These are phyloP conservation scores for Madurella mycetomatis DNA, from an alignment of 2,329 filamentous ascomycete species.

Conservation along the genomic window DNA sequence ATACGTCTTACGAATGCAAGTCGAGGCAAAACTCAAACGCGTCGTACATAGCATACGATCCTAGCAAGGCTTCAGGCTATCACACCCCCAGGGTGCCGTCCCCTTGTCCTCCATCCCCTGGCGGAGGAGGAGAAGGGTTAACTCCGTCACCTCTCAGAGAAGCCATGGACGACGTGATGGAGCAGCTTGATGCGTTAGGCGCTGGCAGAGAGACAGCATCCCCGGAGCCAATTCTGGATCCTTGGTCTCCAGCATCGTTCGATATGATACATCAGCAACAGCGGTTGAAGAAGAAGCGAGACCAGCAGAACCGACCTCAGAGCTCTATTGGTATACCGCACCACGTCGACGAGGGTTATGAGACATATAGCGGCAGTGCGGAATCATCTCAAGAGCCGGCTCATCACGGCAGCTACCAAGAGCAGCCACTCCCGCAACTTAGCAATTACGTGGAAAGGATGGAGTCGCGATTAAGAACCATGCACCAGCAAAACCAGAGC, in stretches of 20 bases:
- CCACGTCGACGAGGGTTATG: constrained; percentile 55
- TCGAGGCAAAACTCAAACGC: constrained; percentile 27
- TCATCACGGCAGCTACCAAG: constrained; percentile 37
- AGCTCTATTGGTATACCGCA: constrained; percentile 69
- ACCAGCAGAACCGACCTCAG: constrained; percentile 50
- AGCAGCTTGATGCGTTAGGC: constrained; percentile 83
- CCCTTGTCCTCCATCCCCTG: constrained; percentile 63
- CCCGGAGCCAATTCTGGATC: constrained; percentile 57
- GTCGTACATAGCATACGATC: constrained; percentile 29
- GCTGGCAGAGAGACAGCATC: constrained; percentile 49
- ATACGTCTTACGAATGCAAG: constrained; percentile 27
- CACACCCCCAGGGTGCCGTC: constrained; percentile 57
- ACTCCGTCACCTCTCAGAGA: constrained; percentile 90
- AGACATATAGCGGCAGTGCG: constrained; percentile 50
- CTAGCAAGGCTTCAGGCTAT: constrained; percentile 37
- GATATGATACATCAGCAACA: constrained; percentile 48
- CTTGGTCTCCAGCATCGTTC: constrained; percentile 91
- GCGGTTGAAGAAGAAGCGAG: constrained; percentile 34
- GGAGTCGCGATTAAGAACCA: constrained; percentile 72
- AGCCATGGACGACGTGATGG: constrained; percentile 98
- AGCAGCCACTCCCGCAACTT: constrained; percentile 61
- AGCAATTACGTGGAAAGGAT: constrained; percentile 88
- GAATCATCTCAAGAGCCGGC: constrained; percentile 48
- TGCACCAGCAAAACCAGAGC: constrained; percentile 59
- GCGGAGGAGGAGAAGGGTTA: constrained; percentile 55